These are phyloP conservation scores for Tuber indicum DNA, from an alignment of 495 filamentous ascomycete species.

Conservation along the genomic window DNA sequence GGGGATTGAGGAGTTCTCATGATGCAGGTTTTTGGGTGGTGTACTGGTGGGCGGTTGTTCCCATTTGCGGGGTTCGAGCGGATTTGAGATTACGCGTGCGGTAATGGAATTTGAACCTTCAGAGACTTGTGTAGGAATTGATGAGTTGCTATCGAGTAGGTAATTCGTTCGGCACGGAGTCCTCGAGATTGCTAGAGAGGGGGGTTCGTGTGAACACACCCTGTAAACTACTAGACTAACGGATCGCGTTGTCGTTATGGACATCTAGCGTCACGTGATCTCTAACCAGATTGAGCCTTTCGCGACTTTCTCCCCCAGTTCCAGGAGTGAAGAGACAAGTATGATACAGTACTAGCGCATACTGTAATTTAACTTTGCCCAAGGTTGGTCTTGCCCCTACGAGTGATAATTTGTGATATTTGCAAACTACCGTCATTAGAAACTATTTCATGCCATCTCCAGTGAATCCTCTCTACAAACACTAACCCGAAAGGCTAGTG, in stretches of 20 bases:
- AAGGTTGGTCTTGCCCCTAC: not conserved
- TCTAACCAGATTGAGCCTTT: not conserved
- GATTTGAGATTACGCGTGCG: not conserved
- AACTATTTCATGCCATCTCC: not conserved
- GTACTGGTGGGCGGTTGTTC: not conserved
- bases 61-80: not conserved
- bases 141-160: not conserved
- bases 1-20: not conserved
- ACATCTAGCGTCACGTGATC: not conserved
- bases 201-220: not conserved
- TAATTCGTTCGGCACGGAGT: not conserved
- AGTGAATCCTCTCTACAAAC: not conserved
- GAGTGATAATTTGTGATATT: slow-evolving; percentile 4
- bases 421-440: not conserved
- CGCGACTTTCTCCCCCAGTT: not conserved
- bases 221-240: not conserved
- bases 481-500: not conserved
- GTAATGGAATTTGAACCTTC: not conserved
- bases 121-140: not conserved
- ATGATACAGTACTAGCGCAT: not conserved
- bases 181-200: not conserved
- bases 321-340: not conserved
- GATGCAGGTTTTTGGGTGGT: not conserved
- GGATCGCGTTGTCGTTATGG: not conserved
- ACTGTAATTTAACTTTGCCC: not conserved